Base-by-base conservation (phyloP, 192 early-diverging fungal species). In the Podila clonocystis region DNA sequence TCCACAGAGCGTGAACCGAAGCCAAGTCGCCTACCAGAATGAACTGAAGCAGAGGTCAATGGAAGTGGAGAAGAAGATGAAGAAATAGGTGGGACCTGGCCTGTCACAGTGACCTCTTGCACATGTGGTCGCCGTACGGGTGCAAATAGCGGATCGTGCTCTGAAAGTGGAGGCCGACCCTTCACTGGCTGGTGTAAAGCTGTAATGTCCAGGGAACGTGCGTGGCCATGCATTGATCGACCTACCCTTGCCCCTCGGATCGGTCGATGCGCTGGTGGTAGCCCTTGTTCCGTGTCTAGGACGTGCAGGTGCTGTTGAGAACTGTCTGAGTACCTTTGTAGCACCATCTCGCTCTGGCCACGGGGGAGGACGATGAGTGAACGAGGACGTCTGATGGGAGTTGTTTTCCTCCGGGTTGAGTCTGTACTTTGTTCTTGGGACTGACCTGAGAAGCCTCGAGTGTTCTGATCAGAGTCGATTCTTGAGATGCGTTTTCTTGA, bases 401-500 rank as follows among this genome's bases (percentile, higher is more conserved):
- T 33, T 0, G 41, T 17, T 17, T 45, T 15, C 41, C 41, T 45
- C 41, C 41, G 17, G 13, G 41, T 45, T 17, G 13, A 45, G 15
- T 45, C 41, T 45, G 41, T 45, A 15, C 13, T 45, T 45, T 45
- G 41, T 15, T 45, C 41, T 17, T 45, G 41, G 41, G 13, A 15
- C 41, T 45, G 41, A 2, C 41, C 41, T 45, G 41, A 45, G 41
- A 15, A 45, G 8, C 15, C 15, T 45, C 17, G 41, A 17, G 13
- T 2, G 13, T 30, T 26, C 12, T 24, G 19, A 55, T 75, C 67
- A 34, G 63, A 36, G 17, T 75, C 73, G 3, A 62, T 57, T 36
- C 66, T 55, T 6, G 73, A 68, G 29, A 58, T 26, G 29, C 73
- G 73, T 63, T 68, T 75, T 34, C 58, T 55, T 50, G 64, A 75